A percentile compares a stretch with the other conserved stretches of the same genome.
Conservation (phyloP, 257 asterid species). For the Solanum virginianum region DNA sequence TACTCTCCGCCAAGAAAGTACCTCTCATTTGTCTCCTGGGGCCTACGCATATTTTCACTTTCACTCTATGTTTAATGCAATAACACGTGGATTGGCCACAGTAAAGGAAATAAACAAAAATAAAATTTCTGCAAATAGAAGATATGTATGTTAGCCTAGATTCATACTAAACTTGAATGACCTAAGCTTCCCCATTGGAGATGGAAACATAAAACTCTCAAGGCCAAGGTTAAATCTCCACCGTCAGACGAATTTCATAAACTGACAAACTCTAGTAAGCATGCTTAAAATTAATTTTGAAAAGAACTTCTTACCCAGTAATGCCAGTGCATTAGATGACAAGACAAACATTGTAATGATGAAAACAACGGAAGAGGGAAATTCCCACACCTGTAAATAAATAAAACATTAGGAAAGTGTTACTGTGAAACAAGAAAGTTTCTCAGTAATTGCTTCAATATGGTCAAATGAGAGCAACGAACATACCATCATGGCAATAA, state of each 20-base stretch:
- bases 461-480: background rate
- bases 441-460: background rate
- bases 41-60: background rate
- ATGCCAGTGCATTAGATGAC: constrained; percentile 73
- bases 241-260: background rate
- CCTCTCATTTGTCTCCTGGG: too few species aligned
- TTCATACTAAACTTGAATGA: background rate
- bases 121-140: background rate
- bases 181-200: background rate
- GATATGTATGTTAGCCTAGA: background rate
- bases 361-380: constrained; percentile 55
- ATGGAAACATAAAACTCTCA: background rate
- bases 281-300: background rate
- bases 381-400: constrained; percentile 69
- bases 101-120: background rate
- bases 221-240: background rate
- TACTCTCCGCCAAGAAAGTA: background rate
- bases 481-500: constrained; percentile 69
- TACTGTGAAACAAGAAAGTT: background rate
- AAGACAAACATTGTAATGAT: constrained; percentile 67
- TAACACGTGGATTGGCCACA: background rate
- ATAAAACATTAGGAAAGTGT: background rate
- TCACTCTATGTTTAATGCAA: background rate
- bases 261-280: background rate
- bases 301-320: constrained; percentile 36